Conservation (phyloP, 208 protist species). For the Zelonia costaricensis region DNA sequence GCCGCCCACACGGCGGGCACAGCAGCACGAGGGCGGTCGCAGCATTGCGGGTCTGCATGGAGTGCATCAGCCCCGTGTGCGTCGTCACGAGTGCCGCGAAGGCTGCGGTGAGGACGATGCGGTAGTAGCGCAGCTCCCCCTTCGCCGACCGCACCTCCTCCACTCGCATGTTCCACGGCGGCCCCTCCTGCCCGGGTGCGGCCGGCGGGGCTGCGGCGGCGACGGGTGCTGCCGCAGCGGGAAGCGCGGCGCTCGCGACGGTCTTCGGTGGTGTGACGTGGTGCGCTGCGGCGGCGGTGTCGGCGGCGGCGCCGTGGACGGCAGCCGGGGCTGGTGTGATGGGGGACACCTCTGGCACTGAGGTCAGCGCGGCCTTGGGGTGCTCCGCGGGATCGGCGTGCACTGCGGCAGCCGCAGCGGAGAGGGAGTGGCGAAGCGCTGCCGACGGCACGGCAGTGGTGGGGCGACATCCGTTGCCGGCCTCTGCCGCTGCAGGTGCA, state of each 20-base stretch:
- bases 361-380: not conserved
- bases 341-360: not conserved
- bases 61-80: constrained; percentile 44
- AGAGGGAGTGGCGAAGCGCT: not conserved
- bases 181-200: constrained; percentile 30
- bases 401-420: not conserved
- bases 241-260: no score
- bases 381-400: not conserved
- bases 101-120: constrained; percentile 51
- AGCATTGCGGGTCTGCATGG: constrained; percentile 55
- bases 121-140: constrained; percentile 57
- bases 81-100: constrained; percentile 57
- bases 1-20: constrained; percentile 47
- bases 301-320: not conserved
- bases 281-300: not conserved
- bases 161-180: constrained; percentile 54
- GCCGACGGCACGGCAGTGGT: not conserved
- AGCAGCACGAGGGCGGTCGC: constrained; percentile 66
- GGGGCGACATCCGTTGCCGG: no score
- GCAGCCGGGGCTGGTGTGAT: not conserved
- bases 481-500: no score
- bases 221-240: not conserved
- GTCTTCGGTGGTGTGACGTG: not conserved
- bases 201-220: not conserved
- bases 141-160: constrained; percentile 58